Conservation (phyloP, 352 stramenopile genomes). For the Pythium periplocum region DNA sequence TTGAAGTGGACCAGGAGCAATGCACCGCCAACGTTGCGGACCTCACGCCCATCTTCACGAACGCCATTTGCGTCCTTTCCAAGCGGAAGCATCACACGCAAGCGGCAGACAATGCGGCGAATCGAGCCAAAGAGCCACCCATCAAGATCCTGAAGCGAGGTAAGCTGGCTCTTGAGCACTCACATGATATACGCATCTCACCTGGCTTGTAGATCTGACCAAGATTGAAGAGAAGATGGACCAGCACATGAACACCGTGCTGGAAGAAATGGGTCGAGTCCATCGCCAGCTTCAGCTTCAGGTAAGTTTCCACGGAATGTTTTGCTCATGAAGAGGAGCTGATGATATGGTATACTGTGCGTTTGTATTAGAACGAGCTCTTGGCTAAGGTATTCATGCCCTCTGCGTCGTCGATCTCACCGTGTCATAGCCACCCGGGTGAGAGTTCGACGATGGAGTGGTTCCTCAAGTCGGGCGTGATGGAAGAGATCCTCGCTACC, state of each 20-base stretch:
- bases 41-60: conserved; percentile 77
- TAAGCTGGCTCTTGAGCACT: conserved; percentile 7
- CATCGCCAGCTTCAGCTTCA: conserved; percentile 62
- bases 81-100: conserved; percentile 70
- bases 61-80: conserved; percentile 81
- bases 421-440: conserved; percentile 8
- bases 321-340: too few species aligned
- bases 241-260: conserved; percentile 44
- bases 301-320: conserved; percentile 12
- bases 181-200: too few species aligned
- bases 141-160: conserved; percentile 63
- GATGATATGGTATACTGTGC: too few species aligned
- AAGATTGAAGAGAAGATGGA: conserved; percentile 55
- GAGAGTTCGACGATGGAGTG: conserved; percentile 52
- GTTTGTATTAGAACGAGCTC: conserved; percentile 33
- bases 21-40: conserved; percentile 76
- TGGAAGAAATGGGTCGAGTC: conserved; percentile 48
- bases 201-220: conserved; percentile 33
- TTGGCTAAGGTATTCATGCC: conserved; percentile 36
- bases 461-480: conserved; percentile 44
- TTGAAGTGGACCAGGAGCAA: conserved; percentile 82
- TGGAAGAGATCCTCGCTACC: conserved; percentile 27
- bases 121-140: conserved; percentile 40
- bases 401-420: conserved; percentile 14
- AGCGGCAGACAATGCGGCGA: conserved; percentile 25